Base-by-base conservation (phyloP, 2,329 filamentous ascomycete species). In the Cephalotrichum gorgonifer region DNA sequence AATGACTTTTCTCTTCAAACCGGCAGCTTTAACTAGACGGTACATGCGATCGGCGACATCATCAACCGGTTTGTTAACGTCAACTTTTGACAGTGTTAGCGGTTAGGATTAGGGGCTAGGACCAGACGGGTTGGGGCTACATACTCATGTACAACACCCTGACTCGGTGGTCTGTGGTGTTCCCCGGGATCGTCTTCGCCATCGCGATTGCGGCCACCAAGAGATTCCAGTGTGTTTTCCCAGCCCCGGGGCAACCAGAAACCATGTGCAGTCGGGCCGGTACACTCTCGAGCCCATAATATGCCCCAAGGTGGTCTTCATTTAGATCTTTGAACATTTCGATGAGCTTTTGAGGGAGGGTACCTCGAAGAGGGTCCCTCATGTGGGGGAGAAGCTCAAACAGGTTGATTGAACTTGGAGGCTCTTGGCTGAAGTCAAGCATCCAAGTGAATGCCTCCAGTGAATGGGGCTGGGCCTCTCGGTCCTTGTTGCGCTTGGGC, bases 201-300 rank as follows among this genome's bases (percentile, higher is more conserved):
- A 65, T 63, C 8, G 67, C 64, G 17, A 72, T 56, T 0, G 64
- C 66, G 2, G 69, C 60, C 2, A 71, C 54, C 1, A 68, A 56
- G 54, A 73, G 63, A 30, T 67, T 71, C 67, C 69, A 72, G 31
- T 72, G 66, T 0, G 71, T 74, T 45, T 74, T 74, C 0, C 71
- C 71, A 0, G 70, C 65, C 0, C 71, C 71, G 4, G 71, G 70
- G 5, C 71, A 71, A 4, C 71, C 71, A 6, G 70, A 70, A 1
- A 74, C 58, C 44, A 74, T 64, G 26, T 63, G 66, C 1, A 74
- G 52, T 0, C 69, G 66, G n/a, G 66, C 69, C 0, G 69, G 68
- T 11, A 74, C 65, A 1, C 53, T 53, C 2, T 53, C 51, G 0
- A 72, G 57, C 0, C 60, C 61, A 0, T 59, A 26, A 30, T 70